These are phyloP conservation scores for Aphanomyces invadans DNA, from an alignment of 352 stramenopile genomes.

Conservation along the genomic window DNA sequence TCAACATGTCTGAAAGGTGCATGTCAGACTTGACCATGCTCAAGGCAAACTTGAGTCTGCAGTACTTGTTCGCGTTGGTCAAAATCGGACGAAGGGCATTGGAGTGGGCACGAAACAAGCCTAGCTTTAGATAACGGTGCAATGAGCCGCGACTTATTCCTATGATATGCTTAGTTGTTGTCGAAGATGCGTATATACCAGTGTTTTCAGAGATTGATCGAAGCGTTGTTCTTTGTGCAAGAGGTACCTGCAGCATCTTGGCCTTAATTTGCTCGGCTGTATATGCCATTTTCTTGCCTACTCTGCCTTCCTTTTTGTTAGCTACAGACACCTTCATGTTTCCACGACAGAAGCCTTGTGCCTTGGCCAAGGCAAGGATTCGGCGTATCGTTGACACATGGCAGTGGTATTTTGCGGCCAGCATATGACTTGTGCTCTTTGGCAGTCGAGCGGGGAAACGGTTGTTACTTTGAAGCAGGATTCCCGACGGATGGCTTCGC, in stretches of 20 bases:
- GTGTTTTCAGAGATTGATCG: background rate
- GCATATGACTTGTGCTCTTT: background rate
- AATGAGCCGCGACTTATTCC: background rate
- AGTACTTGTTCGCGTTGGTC: background rate
- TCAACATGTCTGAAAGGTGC: background rate
- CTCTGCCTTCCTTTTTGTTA: background rate
- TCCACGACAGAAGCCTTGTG: background rate
- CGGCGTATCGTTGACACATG: background rate
- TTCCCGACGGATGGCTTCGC: background rate
- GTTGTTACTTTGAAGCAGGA: background rate
- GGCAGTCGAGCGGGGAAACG: background rate
- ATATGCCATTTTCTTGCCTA: background rate
- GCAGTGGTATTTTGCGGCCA: background rate
- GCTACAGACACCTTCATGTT: slow-evolving; percentile 1
- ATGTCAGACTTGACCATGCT: background rate
- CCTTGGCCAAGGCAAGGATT: background rate
- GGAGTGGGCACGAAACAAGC: background rate
- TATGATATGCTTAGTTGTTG: background rate
- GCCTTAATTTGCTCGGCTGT: background rate
- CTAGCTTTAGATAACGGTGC: background rate
- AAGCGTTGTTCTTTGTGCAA: background rate
- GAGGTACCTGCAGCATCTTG: background rate
- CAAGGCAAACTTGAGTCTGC: background rate
- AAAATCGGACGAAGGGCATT: background rate
- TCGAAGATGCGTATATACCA: background rate